Conservation (phyloP, 208 protist species). For the Crithidia thermophila region DNA sequence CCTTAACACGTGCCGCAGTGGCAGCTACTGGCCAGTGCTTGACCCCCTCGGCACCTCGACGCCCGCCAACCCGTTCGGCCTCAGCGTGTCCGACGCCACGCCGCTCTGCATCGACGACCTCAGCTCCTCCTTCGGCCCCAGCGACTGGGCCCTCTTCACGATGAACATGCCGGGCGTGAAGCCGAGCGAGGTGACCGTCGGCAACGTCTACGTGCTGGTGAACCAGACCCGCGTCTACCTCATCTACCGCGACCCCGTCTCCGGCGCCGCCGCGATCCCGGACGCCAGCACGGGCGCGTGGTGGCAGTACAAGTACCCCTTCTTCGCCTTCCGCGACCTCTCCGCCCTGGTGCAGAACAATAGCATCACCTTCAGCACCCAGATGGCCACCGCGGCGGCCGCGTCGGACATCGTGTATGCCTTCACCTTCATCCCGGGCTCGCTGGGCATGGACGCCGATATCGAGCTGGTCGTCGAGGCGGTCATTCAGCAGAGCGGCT, state of each 20-base stretch:
- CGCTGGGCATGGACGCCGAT: constrained; percentile 45
- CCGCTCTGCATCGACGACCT: constrained; percentile 72
- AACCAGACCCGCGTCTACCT: constrained; percentile 60
- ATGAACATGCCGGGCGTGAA: constrained; percentile 52
- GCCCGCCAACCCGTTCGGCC: constrained; percentile 56
- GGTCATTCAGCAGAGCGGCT: constrained; percentile 30
- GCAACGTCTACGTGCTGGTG: constrained; percentile 47
- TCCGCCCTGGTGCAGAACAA: constrained; percentile 35
- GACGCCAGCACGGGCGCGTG: constrained; percentile 34
- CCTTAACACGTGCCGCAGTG: constrained; percentile 68
- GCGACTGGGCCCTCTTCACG: constrained; percentile 78
- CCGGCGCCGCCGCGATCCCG: constrained; percentile 39
- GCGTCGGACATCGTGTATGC: constrained; percentile 51
- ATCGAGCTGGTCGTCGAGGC: constrained; percentile 70
- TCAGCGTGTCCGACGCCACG: constrained; percentile 34
- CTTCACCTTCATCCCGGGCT: constrained; percentile 80
- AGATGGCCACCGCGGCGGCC: constrained; percentile 25
- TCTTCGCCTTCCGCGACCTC: constrained; percentile 78
- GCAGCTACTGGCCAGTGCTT: constrained; percentile 79
- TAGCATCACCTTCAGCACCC: constrained; percentile 45
- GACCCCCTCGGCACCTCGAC: constrained; percentile 80
- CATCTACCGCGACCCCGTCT: constrained; percentile 60
- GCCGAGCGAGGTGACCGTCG: constrained; percentile 45
- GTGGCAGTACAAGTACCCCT: constrained; percentile 78
- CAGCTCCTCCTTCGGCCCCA: constrained; percentile 78